These are phyloP conservation scores for Pseudogymnoascus sp. DNA, from an alignment of 2,329 filamentous ascomycete species.

Conservation along the genomic window DNA sequence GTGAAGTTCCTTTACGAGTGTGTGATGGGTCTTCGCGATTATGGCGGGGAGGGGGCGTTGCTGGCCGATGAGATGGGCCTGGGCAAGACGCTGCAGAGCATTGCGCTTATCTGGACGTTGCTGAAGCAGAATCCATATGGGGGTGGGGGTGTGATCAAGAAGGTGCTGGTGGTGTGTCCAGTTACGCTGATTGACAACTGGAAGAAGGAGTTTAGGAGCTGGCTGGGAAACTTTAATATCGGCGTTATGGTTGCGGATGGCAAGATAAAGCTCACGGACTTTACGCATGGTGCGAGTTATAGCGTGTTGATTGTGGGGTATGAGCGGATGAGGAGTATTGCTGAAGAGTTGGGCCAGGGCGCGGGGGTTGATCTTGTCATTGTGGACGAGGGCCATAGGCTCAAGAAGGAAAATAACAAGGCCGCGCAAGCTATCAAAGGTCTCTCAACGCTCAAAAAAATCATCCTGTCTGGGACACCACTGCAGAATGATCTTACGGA, in stretches of 20 bases:
- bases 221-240: constrained; percentile 61
- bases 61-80: constrained; percentile 70
- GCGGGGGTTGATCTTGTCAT: constrained; percentile 73
- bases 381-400: constrained; percentile 91
- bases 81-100: constrained; percentile 66
- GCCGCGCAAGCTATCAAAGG: constrained; percentile 84
- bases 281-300: constrained; percentile 59
- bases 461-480: constrained; percentile 61
- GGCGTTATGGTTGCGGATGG: constrained; percentile 59
- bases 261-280: constrained; percentile 53
- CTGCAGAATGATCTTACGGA: constrained; percentile 94
- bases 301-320: constrained; percentile 68
- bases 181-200: constrained; percentile 66
- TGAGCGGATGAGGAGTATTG: constrained; percentile 57
- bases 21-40: constrained; percentile 62
- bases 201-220: constrained; percentile 64
- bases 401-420: constrained; percentile 94
- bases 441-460: constrained; percentile 45
- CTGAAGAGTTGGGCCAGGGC: constrained; percentile 55
- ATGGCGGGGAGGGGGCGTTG: constrained; percentile 59
- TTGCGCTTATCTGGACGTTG: constrained; percentile 61
- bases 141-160: constrained; percentile 50
- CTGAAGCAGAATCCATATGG: constrained; percentile 62
- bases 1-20: constrained; percentile 67
- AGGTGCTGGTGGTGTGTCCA: constrained; percentile 64